A percentile compares a stretch with the other conserved stretches of the same genome.
phyloP scores from a whole-genome alignment of 495 filamentous ascomycete genomes.

The Letharia columbiana region DNA sequence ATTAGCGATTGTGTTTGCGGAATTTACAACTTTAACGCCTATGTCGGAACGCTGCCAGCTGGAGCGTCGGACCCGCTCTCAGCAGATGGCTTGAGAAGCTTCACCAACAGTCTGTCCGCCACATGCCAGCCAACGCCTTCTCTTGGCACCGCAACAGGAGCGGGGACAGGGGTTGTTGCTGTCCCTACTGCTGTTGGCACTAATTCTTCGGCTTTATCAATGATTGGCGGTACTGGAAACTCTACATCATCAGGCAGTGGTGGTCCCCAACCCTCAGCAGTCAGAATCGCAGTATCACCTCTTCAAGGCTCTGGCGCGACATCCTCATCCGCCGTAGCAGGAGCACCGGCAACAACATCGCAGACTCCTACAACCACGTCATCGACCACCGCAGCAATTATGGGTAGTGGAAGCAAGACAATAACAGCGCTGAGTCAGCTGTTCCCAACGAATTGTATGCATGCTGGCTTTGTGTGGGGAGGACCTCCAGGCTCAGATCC shows the following conservation, averaged over 20 bases:
- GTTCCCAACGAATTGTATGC: conserved; percentile 18
- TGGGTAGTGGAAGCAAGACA: conserved; percentile 10
- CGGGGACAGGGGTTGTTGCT: background rate
- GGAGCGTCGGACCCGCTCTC: conserved; percentile 17
- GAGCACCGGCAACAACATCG: background rate
- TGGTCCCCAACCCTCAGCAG: background rate
- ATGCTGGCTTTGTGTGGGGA: conserved; percentile 15
- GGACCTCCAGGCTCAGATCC: conserved; percentile 17
- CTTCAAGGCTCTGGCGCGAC: background rate
- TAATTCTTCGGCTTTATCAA: background rate
- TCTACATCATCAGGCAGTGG: background rate
- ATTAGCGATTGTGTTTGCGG: conserved; percentile 45
- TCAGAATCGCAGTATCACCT: background rate
- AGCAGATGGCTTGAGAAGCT: conserved; percentile 16
- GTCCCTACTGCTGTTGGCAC: background rate
- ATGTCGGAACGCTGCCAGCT: conserved; percentile 28
- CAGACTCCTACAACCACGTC: background rate
- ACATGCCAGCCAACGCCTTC: conserved; percentile 19
- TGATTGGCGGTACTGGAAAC: background rate
- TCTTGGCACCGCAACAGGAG: conserved; percentile 3
- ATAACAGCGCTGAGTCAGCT: conserved; percentile 21
- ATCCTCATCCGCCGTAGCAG: background rate
- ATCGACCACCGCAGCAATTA: background rate
- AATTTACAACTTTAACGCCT: conserved; percentile 59
- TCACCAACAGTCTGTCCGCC: conserved; percentile 12